Evolutionary conservation across 2,329 filamentous ascomycete genomes (phyloP), one percentile per base, ranked within the genome.

Genomic region (Karstenula rhodostoma): DNA sequence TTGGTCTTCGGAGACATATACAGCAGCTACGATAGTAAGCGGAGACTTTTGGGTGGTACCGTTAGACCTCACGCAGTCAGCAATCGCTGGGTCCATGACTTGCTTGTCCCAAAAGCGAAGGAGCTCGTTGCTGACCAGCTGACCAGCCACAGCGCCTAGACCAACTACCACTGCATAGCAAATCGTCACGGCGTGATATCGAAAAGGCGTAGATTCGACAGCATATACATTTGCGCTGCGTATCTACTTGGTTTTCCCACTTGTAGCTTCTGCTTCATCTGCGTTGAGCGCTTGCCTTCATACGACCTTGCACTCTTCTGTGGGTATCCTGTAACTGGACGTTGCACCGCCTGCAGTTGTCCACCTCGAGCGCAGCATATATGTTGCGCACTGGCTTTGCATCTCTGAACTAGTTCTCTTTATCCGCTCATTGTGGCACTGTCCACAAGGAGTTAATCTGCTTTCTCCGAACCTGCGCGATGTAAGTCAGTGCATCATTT

Each of bases 361-460:
- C 19, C 19, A 32, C 29, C 37, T 22, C 25, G 43, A 43, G 37
- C 51, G 23, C 15, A 19, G 23, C 10, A 17, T 55, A n/a, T 13
- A 23, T 53, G 8, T n/a, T 19, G 1, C 13, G 22, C 15, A 27
- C 35, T 23, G 27, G 19, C 27, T 13, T 27, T 43, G 35, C 43
- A 29, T 12, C 19, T 19, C 42, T 5, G 13, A 29, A 12, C 8
- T 46, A 33, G 9, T 9, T 25, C 47, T 8, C 25, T 17, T 27
- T 10, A 32, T 10, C 22, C 29, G 33, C 32, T 56, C 46, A 56
- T 61, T 66, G 68, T 60, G 65, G 67, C 66, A 83, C 81, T 60
- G 73, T 80, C 89, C 89, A 91, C 63, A 85, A 80, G 65, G 84
- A 79, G 78, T 91, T 86, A 69, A 91, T 90, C 70, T 91, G 88